Evolutionary conservation across 148 eudicot species (phyloP), one percentile per base, ranked within the genome.

Genomic region (Drosera capensis): DNA sequence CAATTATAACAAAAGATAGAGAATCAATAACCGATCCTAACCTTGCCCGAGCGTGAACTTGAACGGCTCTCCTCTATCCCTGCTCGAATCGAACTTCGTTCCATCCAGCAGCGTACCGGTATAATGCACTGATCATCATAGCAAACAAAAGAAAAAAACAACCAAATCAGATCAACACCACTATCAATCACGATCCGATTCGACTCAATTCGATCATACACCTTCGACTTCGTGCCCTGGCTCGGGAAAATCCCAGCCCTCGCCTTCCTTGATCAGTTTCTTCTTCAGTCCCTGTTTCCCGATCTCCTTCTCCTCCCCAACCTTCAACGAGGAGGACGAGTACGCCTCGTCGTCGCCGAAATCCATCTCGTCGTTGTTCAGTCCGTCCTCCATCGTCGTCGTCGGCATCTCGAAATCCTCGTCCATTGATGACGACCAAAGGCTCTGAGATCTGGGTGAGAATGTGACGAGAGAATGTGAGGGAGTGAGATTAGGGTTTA

Each of bases 41-140:
- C 97, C 97, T 75, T 80, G 95, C 43, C 95, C 95, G 17, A 90
- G 97, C 42, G 87, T 75, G 63, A 90, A 90, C 31, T 68, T 80
- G 72, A 90, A 90, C 7, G 95, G 87, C 38, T 68, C 56, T 3
- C 71, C 87, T 54, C 87, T 65, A 39, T 90, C 97, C 14, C 94
- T 84, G 23, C 97, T 90, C 1, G 95, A 90, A 42, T 84, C 97
- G 21, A 84, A 84, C 68, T 78, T 63, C 3, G 97, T 80, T n/a
- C 97, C 97, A 56, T 90, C 95, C 2, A 90, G 76, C 71, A 84
- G 57, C 11, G 93, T 80, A 8, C 97, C 97, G 51, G 93, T 84
- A 26, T 90, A 90, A 68, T 90, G 97, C 61, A 90, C 97, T 90
- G 71, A 13, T 9, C 11, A 5, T 6, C 5, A 21, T 58, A 49